Evolutionary conservation across 1,284 basidiomycete genomes (phyloP).

Genomic region (Afroboletus lepidellus): DNA sequence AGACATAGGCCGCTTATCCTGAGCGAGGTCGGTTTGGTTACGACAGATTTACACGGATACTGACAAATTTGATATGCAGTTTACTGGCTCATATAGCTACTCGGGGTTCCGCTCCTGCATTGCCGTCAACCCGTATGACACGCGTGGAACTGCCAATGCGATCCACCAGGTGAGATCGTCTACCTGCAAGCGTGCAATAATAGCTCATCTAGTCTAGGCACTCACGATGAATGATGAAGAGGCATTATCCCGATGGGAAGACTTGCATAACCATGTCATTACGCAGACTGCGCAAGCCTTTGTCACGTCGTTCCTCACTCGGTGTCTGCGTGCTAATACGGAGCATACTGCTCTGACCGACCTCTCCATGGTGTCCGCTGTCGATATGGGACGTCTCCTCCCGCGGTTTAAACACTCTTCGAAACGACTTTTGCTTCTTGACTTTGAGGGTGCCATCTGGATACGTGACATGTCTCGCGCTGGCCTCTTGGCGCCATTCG

Average conservation of each 20-base stretch:
- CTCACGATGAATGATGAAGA: slow-evolving; percentile 78
- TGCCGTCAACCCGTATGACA: slow-evolving; percentile 83
- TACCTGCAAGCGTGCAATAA: background rate
- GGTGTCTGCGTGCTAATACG: slow-evolving; percentile 66
- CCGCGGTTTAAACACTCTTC: slow-evolving; percentile 48
- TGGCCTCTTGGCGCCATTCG: slow-evolving; percentile 37
- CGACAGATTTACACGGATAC: background rate
- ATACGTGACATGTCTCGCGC: slow-evolving; percentile 49
- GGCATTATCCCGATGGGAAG: slow-evolving; percentile 75
- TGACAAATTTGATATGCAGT: slow-evolving; percentile 41
- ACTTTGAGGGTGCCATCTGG: slow-evolving; percentile 81
- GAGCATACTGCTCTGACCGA: slow-evolving; percentile 50
- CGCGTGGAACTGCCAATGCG: slow-evolving; percentile 69
- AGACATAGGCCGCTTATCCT: slow-evolving; percentile 71
- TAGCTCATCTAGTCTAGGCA: slow-evolving; percentile 39
- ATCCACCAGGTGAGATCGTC: slow-evolving; percentile 51
- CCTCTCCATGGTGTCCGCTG: slow-evolving; percentile 41
- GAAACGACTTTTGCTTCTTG: slow-evolving; percentile 52
- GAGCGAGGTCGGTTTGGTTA: slow-evolving; percentile 53
- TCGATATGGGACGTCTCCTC: slow-evolving; percentile 53
- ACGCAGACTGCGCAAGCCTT: slow-evolving; percentile 87
- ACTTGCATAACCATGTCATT: slow-evolving; percentile 83
- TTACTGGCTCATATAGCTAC: slow-evolving; percentile 84
- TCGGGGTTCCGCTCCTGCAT: slow-evolving; percentile 85
- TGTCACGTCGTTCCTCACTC: slow-evolving; percentile 75